Conservation (phyloP, 345 rosid species). For the Rhodamnia rubescens region DNA sequence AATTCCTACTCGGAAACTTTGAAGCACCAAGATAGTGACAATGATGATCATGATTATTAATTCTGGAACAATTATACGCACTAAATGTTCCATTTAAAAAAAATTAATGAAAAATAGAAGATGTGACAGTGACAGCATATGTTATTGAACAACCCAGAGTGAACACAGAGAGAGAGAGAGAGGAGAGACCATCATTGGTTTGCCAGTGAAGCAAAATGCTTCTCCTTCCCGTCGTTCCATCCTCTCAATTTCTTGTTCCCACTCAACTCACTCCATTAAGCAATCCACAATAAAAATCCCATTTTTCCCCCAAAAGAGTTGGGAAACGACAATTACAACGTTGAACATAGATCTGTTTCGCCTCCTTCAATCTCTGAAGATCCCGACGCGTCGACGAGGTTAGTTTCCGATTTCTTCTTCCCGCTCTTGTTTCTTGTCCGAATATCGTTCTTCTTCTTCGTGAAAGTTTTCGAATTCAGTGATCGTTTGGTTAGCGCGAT, state of each 20-base stretch:
- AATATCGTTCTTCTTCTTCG: neutral
- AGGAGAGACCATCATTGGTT: neutral
- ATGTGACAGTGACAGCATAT: neutral
- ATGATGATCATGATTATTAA: neutral
- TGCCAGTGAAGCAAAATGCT: neutral
- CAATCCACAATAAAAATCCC: neutral
- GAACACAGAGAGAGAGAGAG: neutral
- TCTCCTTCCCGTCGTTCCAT: neutral
- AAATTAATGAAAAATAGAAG: neutral
- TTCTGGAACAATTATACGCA: neutral
- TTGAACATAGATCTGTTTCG: neutral
- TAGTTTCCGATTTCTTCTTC: neutral
- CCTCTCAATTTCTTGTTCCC: neutral
- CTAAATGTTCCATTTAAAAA: neutral
- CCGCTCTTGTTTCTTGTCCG: neutral
- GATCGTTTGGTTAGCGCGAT: neutral
- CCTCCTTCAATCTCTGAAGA: neutral
- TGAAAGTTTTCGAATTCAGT: neutral
- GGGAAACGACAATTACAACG: neutral
- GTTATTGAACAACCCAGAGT: neutral
- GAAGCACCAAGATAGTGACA: neutral
- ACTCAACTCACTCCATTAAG: neutral
- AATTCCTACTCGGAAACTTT: neutral
- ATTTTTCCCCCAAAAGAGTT: neutral
- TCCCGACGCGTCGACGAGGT: neutral